Evolutionary conservation across 2,329 filamentous ascomycete species (phyloP).

Genomic region (Alternaria angustiovoidea): DNA sequence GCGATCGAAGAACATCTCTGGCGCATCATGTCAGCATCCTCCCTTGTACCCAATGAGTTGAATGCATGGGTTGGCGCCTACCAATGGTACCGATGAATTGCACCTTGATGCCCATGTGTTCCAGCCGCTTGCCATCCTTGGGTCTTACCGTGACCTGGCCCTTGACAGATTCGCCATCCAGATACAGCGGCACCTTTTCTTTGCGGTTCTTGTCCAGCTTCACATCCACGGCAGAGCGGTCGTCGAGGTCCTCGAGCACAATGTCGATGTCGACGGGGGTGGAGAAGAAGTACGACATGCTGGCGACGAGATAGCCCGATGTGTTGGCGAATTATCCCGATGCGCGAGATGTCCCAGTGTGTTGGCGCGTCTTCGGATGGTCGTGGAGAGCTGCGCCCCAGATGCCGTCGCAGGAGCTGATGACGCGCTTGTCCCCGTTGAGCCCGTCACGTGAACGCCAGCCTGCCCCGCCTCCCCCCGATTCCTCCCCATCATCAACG

Average conservation of each 20-base stretch:
- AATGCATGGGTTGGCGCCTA: slow-evolving; percentile 56
- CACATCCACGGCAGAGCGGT: slow-evolving; percentile 93
- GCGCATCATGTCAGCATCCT: not conserved
- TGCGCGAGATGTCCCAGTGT: not conserved
- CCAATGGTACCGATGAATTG: slow-evolving; percentile 99
- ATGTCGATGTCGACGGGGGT: slow-evolving; percentile 99
- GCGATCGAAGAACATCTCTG: slow-evolving; percentile 99
- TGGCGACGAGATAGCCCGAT: slow-evolving; percentile 5
- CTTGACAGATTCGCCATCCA: slow-evolving; percentile 98
- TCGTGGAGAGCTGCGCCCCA: slow-evolving; percentile 20
- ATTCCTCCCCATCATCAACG: not conserved
- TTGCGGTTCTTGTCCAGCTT: slow-evolving; percentile 98
- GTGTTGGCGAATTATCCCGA: not conserved
- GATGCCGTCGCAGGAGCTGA: slow-evolving; percentile 25
- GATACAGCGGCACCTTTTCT: slow-evolving; percentile 95
- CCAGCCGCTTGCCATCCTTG: slow-evolving; percentile 96
- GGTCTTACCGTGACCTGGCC: slow-evolving; percentile 93
- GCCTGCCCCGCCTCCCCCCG: slow-evolving; percentile 12
- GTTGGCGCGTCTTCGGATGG: slow-evolving; percentile 12
- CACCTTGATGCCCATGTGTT: slow-evolving; percentile 99
- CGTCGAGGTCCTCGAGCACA: slow-evolving; percentile 93
- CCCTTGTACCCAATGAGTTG: no score
- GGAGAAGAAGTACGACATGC: slow-evolving; percentile 93
- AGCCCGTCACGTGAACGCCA: slow-evolving; percentile 22
- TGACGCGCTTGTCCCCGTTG: slow-evolving; percentile 17